Percentiles rank a stretch among this genome's conserved stretches.
Conservation (phyloP, 2,329 filamentous ascomycete species). For the Ciborinia camelliae region DNA sequence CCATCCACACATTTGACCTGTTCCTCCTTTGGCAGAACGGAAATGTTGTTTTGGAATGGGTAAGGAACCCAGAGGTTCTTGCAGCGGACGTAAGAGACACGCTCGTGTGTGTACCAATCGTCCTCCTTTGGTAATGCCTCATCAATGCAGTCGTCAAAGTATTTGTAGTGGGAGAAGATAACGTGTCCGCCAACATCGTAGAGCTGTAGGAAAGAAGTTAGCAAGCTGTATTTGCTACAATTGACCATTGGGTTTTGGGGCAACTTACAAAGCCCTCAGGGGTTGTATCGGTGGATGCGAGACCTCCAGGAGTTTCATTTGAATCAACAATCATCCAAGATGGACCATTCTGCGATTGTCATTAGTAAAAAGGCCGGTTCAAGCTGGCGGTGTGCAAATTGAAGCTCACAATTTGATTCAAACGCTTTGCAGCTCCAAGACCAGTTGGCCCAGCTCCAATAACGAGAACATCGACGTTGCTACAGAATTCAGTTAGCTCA, state of each 20-base stretch:
- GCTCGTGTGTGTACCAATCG: conserved; percentile 97
- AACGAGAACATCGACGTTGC: conserved; percentile 93
- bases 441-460: conserved; percentile 98
- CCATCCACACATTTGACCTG: conserved; percentile 93
- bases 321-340: conserved; percentile 97
- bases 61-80: conserved; percentile 96
- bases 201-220: conserved; percentile 54
- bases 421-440: conserved; percentile 94
- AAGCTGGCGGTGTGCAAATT: conserved; percentile 23
- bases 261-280: conserved; percentile 92
- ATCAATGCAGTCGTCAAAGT: conserved; percentile 98
- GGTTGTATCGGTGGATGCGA: conserved; percentile 92
- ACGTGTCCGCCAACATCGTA: conserved; percentile 76
- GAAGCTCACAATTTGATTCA: conserved; percentile 78
- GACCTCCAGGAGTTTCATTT: conserved; percentile 87
- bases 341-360: conserved; percentile 65
- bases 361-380: conserved; percentile 3
- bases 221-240: conserved; percentile 19
- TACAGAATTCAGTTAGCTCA: conserved; percentile 25
- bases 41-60: conserved; percentile 99
- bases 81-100: conserved; percentile 98
- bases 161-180: conserved; percentile 76
- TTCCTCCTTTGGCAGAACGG: conserved; percentile 95
- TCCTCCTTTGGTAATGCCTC: conserved; percentile 91
- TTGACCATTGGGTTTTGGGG: conserved; percentile 22